Conservation (phyloP, 148 eudicot genomes). For the Agrostemma githago region DNA sequence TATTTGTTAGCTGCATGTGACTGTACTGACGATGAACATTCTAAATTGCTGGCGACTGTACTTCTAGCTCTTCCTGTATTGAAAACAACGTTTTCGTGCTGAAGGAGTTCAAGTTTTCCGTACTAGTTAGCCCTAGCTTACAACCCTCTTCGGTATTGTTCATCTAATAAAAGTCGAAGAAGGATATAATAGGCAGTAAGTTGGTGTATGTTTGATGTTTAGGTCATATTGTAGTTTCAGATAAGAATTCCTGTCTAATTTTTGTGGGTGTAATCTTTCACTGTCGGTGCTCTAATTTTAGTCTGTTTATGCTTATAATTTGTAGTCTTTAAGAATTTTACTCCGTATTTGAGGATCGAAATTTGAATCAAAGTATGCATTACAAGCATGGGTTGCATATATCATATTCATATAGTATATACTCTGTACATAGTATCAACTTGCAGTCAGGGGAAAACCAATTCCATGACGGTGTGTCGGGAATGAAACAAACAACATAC, state of each 20-base stretch:
- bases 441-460: conserved; percentile 53
- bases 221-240: background rate
- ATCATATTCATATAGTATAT: no score
- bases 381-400: background rate
- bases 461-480: conserved; percentile 72
- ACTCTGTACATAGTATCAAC: conserved; percentile 12
- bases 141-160: background rate
- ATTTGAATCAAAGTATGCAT: background rate
- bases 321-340: no score
- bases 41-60: background rate
- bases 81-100: background rate
- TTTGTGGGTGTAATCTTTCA: conserved; percentile 3
- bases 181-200: background rate
- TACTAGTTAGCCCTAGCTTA: background rate
- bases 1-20: background rate
- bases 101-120: background rate
- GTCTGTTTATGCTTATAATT: no score
- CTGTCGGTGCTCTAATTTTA: background rate
- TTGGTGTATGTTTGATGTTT: background rate
- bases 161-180: background rate
- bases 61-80: background rate
- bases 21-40: background rate
- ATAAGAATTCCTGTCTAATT: background rate
- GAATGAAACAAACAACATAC: conserved; percentile 63
- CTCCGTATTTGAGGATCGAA: background rate